Percentiles rank a stretch among this genome's conserved stretches.
These are phyloP conservation scores for Solanum sparsipilum DNA, from an alignment of 257 asterid genomes.

Conservation along the genomic window DNA sequence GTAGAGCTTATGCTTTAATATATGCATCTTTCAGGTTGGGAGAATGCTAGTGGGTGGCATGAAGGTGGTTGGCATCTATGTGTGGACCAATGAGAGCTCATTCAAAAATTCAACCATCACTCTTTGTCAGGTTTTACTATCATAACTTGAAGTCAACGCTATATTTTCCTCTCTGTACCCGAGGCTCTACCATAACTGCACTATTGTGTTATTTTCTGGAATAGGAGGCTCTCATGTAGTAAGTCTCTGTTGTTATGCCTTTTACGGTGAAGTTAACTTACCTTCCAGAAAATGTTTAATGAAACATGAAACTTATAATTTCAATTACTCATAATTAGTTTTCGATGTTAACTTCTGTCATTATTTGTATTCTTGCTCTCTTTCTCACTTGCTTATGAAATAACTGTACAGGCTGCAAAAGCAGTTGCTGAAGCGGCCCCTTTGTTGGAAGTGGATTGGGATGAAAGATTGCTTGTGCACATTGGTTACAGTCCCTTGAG, in stretches of 20 bases:
- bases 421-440: conserved; percentile 76
- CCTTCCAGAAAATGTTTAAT: neutral
- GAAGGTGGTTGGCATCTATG: conserved; percentile 80
- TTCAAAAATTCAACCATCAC: conserved; percentile 70
- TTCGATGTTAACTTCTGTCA: neutral
- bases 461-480: conserved; percentile 75
- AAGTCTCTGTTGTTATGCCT: neutral
- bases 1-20: neutral
- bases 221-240: neutral
- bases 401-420: conserved; percentile 52
- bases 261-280: neutral
- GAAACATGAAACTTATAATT: neutral
- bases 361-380: neutral
- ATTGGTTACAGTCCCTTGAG: conserved; percentile 85
- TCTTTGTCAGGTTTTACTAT: conserved; percentile 68
- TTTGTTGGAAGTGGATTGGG: conserved; percentile 35
- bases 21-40: conserved; percentile 47
- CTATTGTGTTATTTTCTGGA: neutral
- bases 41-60: conserved; percentile 92
- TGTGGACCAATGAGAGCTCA: conserved; percentile 70
- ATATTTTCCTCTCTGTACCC: neutral
- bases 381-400: neutral
- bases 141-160: neutral
- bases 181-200: neutral
- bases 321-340: neutral